Base-by-base conservation (phyloP, 331 rosid species). In the Quercus tomentella region DNA sequence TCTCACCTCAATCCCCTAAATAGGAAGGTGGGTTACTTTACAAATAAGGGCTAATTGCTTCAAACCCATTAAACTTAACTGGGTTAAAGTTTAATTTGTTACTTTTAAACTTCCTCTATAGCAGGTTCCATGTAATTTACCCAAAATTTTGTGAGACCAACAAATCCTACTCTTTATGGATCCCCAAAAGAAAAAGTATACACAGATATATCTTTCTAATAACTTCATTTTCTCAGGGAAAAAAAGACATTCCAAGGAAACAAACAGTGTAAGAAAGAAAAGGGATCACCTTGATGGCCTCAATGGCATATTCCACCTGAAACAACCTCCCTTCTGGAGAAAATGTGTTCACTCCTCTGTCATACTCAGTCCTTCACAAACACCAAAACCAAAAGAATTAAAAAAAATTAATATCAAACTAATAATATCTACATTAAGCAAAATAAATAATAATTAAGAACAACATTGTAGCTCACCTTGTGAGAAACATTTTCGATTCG, bases 241-340 rank as follows among this genome's bases (percentile, higher is more conserved):
- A 41, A 41, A 8, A 8, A 3, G 26, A 56, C 6, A 9, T 74
- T 73, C 55, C 17, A 21, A 74, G 41, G n/a, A 10, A 69, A 14
- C 26, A 28, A n/a, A 2, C 26, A 81, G 8, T 10, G 35, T 75
- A 54, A 12, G 66, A 51, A n/a, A 72, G 15, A 17, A 58, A 7
- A n/a, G 17, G 15, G 58, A 54, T 30, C 57, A 91, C 99, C 98
- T 93, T 93, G 78, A 96, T 96, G 49, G 99, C 99, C 78, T 93
- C 98, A 11, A 96, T 96, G 73, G 99, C 99, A 89, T 96, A 93
- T 84, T 96, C 99, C 76, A 96, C 99, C 87, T 96, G 99, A 85
- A 96, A 96, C 82, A 96, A 85, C 72, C 99, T 91, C 9, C 99
- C 98, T 88, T 96, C 99, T 0, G 98, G 99, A 43, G 99, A 96